Conservation (phyloP, 1,139 yeast species). For the Kodamaea derodonti region DNA sequence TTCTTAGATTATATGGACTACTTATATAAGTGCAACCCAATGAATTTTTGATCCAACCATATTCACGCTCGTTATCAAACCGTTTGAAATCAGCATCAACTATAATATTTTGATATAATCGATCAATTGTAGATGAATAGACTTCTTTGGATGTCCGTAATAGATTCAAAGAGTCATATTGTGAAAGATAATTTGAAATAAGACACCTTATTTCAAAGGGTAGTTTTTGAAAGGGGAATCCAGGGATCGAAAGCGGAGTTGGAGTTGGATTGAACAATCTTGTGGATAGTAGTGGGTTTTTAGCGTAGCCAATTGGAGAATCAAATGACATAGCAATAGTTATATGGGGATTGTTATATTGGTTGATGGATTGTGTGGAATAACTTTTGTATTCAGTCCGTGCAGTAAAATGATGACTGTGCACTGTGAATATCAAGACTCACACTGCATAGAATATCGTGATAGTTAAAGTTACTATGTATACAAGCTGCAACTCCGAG, state of each 20-base stretch:
- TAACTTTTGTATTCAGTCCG: too few species aligned
- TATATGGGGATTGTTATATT: too few species aligned
- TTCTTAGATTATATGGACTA: conserved; percentile 31
- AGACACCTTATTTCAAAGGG: conserved; percentile 36
- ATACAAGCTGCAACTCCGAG: too few species aligned
- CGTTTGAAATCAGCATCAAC: conserved; percentile 36
- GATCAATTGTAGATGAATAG: conserved; percentile 26
- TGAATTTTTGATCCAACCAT: conserved; percentile 10
- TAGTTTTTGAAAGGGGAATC: conserved; percentile 18
- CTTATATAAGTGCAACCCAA: conserved; percentile 28
- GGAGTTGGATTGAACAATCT: too few species aligned
- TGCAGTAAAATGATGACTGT: too few species aligned
- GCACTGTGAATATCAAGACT: too few species aligned
- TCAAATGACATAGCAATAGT: conserved; percentile 9
- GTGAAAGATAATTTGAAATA: conserved; percentile 35
- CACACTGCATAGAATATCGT: too few species aligned
- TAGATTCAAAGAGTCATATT: conserved; percentile 37
- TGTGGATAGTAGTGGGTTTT: conserved; percentile 15
- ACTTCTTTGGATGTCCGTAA: conserved; percentile 28
- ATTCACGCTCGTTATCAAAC: conserved; percentile 30
- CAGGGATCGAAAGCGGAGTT: too few species aligned
- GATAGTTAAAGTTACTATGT: too few species aligned
- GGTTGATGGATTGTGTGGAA: too few species aligned
- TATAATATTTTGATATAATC: conserved; percentile 36
- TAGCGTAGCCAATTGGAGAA: conserved; percentile 26